Conservation (phyloP, 352 stramenopile species). For the Phytophthora quininea region DNA sequence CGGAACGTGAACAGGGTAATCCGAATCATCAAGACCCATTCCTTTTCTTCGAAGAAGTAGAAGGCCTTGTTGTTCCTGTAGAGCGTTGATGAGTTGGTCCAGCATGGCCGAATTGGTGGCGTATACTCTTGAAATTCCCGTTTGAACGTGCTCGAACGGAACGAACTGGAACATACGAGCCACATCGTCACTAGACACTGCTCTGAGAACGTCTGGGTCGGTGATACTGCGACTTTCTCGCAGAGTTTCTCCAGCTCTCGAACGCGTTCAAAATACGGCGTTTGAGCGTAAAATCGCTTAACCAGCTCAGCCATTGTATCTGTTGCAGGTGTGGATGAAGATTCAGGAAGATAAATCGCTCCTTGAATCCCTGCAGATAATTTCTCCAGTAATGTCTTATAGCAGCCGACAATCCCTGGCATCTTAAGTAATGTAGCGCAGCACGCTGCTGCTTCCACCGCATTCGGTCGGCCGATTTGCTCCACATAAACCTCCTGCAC, state of each 20-base stretch:
- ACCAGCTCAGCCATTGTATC: constrained; percentile 62
- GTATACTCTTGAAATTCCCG: constrained; percentile 33
- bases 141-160: constrained; percentile 40
- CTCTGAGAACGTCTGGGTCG: constrained; percentile 43
- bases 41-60: constrained; percentile 9
- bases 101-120: constrained; percentile 24
- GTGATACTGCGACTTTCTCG: constrained; percentile 47
- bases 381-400: constrained; percentile 71
- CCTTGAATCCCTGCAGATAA: constrained; percentile 59
- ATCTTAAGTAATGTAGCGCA: constrained; percentile 83
- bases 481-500: constrained; percentile 62
- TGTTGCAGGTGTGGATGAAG: not conserved
- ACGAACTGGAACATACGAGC: constrained; percentile 50
- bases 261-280: constrained; percentile 74
- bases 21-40: constrained; percentile 28
- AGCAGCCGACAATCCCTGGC: constrained; percentile 78
- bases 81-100: constrained; percentile 23
- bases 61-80: constrained; percentile 34
- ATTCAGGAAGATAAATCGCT: constrained; percentile 58
- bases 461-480: constrained; percentile 60
- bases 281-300: constrained; percentile 54
- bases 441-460: constrained; percentile 74
- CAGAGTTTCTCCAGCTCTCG: constrained; percentile 58
- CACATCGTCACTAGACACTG: constrained; percentile 52
- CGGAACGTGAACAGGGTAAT: constrained; percentile 63